phyloP scores from a whole-genome alignment of 2,329 filamentous ascomycete species.

The Verticillium longisporum region DNA sequence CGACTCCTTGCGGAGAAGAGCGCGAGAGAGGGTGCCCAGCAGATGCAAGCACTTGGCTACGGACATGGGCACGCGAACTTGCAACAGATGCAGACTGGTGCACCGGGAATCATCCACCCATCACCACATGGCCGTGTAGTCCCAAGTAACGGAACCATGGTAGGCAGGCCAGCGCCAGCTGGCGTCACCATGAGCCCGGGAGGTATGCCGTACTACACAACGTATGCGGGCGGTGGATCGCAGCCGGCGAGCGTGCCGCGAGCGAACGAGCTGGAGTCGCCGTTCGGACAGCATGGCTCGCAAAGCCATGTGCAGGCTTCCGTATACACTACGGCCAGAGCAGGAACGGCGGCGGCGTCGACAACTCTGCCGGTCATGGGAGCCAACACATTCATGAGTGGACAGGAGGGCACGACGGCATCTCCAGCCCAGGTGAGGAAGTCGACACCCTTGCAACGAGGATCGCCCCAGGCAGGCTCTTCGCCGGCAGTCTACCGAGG shows the following conservation, averaged over 20 bases:
- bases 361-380: background rate
- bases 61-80: background rate
- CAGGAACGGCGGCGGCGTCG: background rate
- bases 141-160: background rate
- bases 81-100: background rate
- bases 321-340: background rate
- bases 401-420: background rate
- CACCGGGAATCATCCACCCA: background rate
- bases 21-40: background rate
- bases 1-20: slow-evolving; percentile 2
- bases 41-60: background rate
- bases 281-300: background rate
- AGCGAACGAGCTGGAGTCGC: background rate
- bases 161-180: background rate
- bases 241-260: background rate
- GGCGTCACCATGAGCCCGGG: background rate
- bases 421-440: background rate
- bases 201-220: background rate
- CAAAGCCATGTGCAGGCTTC: background rate
- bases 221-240: background rate
- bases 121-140: background rate
- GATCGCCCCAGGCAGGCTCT: background rate
- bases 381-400: background rate
- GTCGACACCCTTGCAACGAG: background rate
- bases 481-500: background rate